Base-by-base conservation (phyloP, 2,329 filamentous ascomycete species). In the Apiospora phragmitis region DNA sequence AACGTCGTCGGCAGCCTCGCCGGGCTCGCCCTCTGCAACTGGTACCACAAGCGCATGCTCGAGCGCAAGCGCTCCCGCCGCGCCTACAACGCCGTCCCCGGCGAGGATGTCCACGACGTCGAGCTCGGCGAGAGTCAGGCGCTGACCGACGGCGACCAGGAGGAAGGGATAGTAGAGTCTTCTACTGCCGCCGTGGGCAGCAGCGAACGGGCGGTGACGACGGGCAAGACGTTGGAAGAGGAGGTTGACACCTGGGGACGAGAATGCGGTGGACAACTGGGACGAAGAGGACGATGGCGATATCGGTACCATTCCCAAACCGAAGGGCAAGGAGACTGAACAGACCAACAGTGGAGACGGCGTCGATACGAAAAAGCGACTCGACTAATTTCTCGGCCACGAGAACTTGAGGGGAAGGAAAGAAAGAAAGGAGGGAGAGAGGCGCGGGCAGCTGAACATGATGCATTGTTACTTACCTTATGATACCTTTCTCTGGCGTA, bases 31-130 rank as follows among this genome's bases (percentile, higher is more conserved):
- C 80, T 97, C 26, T 97, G 93, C 80, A 91, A 90, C 70, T 95
- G 93, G 93, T 99, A 99, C 80, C 96, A 99, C 83, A 92, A 93
- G 79, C 92, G 96, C 71, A 98, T 98, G 94, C 85, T 98, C 49
- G 95, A 98, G 81, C 88, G 96, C 73, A 93, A 93, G 79, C 88
- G 95, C 72, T 85, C 90, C 77, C 90, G 89, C 70, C 93, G 93
- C 78, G 89, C 89, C 68, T 97, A 97, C 77, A 87, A 88, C 69
- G 87, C 89, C 8, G 88, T 97, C 7, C 88, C 92, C 0, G 90
- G 89, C 38, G 89, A 89, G 67, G 87, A 86, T 18, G 87, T 87
- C 16, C 81, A 81, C 18, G 93, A 97, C 79, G 81, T 97, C 18
- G 95, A 97, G 83, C 87, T 97, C 8, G 94, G 93, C 1, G 89